These are phyloP conservation scores for Oryza meyeriana DNA, from an alignment of 176 grass and related monocot species.

Conservation along the genomic window DNA sequence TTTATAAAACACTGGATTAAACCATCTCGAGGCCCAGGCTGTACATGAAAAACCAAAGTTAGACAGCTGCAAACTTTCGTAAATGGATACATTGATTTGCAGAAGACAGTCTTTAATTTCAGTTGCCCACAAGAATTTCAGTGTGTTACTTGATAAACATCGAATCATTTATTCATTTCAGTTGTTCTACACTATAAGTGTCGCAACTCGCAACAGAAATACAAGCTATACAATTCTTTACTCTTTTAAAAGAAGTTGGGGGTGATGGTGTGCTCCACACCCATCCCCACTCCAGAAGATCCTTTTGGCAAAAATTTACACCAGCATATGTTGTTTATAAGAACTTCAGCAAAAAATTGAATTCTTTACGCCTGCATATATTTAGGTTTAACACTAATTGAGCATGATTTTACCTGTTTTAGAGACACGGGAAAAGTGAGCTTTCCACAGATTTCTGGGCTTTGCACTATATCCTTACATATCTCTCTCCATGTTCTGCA, in stretches of 20 bases:
- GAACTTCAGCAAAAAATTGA: background rate
- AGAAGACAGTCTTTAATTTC: background rate
- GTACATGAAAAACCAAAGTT: constrained; percentile 35
- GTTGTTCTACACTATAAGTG: background rate
- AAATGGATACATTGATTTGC: background rate
- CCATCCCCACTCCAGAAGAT: background rate
- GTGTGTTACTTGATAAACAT: background rate
- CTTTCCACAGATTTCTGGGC: constrained; percentile 77
- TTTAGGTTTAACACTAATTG: background rate
- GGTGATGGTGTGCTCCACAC: background rate
- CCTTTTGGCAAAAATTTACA: background rate
- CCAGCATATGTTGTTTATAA: background rate
- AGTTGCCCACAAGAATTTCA: background rate
- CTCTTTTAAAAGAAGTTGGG: background rate
- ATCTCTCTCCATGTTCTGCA: constrained; percentile 76
- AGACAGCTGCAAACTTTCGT: constrained; percentile 4
- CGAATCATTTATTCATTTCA: background rate
- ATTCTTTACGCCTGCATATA: background rate
- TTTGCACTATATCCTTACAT: constrained; percentile 79
- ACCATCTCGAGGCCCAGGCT: constrained; percentile 79
- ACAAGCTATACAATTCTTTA: background rate
- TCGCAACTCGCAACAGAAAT: background rate
- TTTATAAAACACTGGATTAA: constrained; percentile 79
- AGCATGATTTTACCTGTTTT: constrained; percentile 61
- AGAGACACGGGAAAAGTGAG: constrained; percentile 82